A percentile compares a stretch with the other conserved stretches of the same genome.
phyloP scores from a whole-genome alignment of 768 basidiomycete genomes.

The Leccinum ochraceum region DNA sequence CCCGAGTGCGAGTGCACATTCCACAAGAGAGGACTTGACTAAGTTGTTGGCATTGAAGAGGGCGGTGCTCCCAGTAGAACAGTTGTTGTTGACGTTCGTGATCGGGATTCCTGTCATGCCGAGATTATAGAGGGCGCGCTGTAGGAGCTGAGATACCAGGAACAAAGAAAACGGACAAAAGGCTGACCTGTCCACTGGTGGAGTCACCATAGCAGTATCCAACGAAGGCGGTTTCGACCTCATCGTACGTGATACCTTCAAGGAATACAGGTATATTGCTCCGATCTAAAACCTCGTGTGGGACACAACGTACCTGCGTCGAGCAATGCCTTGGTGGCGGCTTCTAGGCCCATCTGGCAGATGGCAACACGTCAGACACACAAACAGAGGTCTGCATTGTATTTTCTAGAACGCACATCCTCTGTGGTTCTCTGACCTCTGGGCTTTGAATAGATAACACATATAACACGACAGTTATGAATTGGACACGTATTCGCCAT shows the following conservation, averaged over 20 bases:
- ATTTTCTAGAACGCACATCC: slow-evolving; percentile 48
- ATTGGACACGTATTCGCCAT: not conserved
- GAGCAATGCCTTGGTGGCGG: slow-evolving; percentile 81
- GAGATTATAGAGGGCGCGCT: slow-evolving; percentile 81
- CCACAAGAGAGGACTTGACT: slow-evolving; percentile 67
- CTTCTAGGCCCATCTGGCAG: slow-evolving; percentile 80
- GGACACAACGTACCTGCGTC: slow-evolving; percentile 62
- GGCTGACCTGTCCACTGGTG: slow-evolving; percentile 68
- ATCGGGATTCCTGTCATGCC: slow-evolving; percentile 85
- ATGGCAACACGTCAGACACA: not conserved
- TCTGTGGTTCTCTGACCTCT: slow-evolving; percentile 66
- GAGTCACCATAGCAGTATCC: slow-evolving; percentile 84
- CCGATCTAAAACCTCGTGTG: not conserved
- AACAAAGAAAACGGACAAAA: not conserved
- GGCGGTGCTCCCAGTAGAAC: slow-evolving; percentile 79
- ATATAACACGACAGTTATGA: not conserved
- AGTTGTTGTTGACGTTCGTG: slow-evolving; percentile 87
- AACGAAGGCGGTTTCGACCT: slow-evolving; percentile 69
- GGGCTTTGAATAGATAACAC: slow-evolving; percentile 46
- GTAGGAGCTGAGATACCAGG: not conserved
- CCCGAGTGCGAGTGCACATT: slow-evolving; percentile 80
- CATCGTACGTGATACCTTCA: slow-evolving; percentile 80
- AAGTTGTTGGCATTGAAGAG: slow-evolving; percentile 71
- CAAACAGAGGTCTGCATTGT: not conserved
- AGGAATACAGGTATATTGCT: not conserved